Evolutionary conservation across 208 protist genomes (phyloP).

Genomic region (Spongospora subterranea): DNA sequence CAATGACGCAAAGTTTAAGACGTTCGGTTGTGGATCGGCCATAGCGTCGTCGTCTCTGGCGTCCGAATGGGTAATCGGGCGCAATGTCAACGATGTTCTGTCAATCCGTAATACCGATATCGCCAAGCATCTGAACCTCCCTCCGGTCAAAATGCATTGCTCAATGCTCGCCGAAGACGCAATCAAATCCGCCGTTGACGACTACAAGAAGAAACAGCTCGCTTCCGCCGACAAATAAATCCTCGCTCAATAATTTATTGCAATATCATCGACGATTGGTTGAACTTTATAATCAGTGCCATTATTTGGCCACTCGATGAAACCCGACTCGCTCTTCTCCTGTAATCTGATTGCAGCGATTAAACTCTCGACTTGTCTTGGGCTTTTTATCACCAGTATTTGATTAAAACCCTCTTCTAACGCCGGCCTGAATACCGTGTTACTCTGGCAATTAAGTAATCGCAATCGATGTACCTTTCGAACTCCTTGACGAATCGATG

Average conservation of each 20-base stretch:
- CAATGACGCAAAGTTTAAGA: conserved; percentile 78
- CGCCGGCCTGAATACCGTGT: neutral
- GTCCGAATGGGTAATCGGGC: conserved; percentile 95
- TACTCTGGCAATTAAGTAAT: too few relatives aligned
- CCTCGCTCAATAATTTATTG: neutral
- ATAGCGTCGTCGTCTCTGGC: conserved; percentile 95
- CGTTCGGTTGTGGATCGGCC: conserved; percentile 98
- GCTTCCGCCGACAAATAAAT: neutral
- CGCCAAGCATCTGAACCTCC: conserved; percentile 94
- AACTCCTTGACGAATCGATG: conserved; percentile 40
- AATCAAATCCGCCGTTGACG: conserved; percentile 95
- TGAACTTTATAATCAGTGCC: too few relatives aligned
- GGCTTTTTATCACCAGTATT: neutral
- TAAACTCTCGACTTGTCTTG: neutral
- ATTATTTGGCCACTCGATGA: too few relatives aligned
- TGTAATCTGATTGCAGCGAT: neutral
- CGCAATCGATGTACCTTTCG: neutral
- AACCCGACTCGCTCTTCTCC: too few relatives aligned
- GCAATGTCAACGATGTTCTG: conserved; percentile 92
- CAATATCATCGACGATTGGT: too few relatives aligned
- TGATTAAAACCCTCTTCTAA: conserved; percentile 22
- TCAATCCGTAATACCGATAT: conserved; percentile 98
- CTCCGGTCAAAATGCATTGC: conserved; percentile 99
- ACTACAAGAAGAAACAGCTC: conserved; percentile 88
- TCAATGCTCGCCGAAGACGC: conserved; percentile 96